phyloP scores from a whole-genome alignment of 352 stramenopile genomes.

The Phytopythium delawarense region DNA sequence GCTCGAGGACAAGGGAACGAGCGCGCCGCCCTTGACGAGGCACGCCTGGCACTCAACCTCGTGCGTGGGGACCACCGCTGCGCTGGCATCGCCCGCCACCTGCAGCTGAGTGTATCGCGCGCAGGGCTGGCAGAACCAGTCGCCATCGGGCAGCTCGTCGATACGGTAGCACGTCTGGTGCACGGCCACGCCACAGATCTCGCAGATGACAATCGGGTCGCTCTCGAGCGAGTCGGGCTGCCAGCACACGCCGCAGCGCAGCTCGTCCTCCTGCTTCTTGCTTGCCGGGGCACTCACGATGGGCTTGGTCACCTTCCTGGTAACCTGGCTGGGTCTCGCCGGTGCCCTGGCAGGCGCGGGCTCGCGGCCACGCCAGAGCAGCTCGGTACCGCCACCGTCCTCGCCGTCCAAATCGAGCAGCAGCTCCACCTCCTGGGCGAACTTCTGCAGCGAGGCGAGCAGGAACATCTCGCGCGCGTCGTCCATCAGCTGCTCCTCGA shows the following conservation, averaged over 20 bases:
- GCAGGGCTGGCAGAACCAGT: slow-evolving; percentile 80
- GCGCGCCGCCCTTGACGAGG: slow-evolving; percentile 42
- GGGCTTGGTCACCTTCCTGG: neutral
- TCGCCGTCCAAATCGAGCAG: slow-evolving; percentile 45
- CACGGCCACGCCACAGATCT: slow-evolving; percentile 62
- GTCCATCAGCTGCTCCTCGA: slow-evolving; percentile 37
- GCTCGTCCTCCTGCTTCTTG: slow-evolving; percentile 34
- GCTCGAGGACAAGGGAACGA: slow-evolving; percentile 28
- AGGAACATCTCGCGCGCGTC: slow-evolving; percentile 42
- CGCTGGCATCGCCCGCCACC: slow-evolving; percentile 18
- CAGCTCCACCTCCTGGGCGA: slow-evolving; percentile 63
- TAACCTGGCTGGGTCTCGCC: neutral
- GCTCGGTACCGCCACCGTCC: slow-evolving; percentile 8
- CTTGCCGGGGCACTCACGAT: neutral
- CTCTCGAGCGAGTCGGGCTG: slow-evolving; percentile 59
- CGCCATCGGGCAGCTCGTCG: slow-evolving; percentile 51
- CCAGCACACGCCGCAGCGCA: slow-evolving; percentile 62
- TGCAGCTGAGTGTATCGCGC: slow-evolving; percentile 36
- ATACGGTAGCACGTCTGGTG: slow-evolving; percentile 83
- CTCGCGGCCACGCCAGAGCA: neutral
- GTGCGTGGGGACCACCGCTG: slow-evolving; percentile 46
- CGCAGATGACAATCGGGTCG: slow-evolving; percentile 80
- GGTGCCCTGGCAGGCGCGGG: too few species aligned
- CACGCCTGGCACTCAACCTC: slow-evolving; percentile 56
- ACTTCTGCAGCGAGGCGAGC: slow-evolving; percentile 51